Evolutionary conservation across 495 filamentous ascomycete species (phyloP).

Genomic region (Talaromyces thailandensis): DNA sequence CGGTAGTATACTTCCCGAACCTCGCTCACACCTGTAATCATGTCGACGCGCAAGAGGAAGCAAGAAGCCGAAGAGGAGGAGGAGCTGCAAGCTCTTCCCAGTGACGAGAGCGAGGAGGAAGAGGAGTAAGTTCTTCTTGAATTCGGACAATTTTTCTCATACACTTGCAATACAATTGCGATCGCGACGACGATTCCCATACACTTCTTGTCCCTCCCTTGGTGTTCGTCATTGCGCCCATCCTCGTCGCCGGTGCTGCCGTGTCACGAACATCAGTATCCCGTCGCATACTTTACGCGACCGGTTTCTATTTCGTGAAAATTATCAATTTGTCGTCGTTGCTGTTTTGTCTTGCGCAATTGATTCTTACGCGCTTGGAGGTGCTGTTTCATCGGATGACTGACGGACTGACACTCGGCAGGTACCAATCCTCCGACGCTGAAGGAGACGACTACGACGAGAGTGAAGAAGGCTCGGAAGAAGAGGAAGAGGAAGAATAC

Average conservation of each 20-base stretch:
- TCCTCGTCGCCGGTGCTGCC: background rate
- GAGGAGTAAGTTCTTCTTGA: conserved; percentile 47
- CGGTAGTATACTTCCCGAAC: background rate
- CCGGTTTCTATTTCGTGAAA: conserved; percentile 1
- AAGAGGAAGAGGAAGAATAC: conserved; percentile 7
- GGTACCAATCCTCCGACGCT: conserved; percentile 46
- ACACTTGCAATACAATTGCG: background rate
- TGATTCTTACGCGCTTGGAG: background rate
- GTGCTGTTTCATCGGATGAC: background rate
- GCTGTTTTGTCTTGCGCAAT: background rate
- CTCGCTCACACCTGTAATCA: conserved; percentile 10
- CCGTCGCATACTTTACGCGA: background rate
- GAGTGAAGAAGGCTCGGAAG: conserved; percentile 17
- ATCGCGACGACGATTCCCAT: background rate
- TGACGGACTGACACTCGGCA: conserved; percentile 13
- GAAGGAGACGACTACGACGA: conserved; percentile 36
- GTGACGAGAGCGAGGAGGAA: conserved; percentile 54
- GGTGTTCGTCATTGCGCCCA: background rate
- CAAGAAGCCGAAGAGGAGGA: conserved; percentile 50
- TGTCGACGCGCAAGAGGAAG: conserved; percentile 61
- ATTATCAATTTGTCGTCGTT: background rate
- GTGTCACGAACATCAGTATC: conserved; percentile 1
- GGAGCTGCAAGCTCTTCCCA: conserved; percentile 51
- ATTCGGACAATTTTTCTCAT: background rate
- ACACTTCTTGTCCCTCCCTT: background rate